These are phyloP conservation scores for Magnolia changhungtana DNA, from an alignment of 164 flowering plant genomes.

Conservation along the genomic window DNA sequence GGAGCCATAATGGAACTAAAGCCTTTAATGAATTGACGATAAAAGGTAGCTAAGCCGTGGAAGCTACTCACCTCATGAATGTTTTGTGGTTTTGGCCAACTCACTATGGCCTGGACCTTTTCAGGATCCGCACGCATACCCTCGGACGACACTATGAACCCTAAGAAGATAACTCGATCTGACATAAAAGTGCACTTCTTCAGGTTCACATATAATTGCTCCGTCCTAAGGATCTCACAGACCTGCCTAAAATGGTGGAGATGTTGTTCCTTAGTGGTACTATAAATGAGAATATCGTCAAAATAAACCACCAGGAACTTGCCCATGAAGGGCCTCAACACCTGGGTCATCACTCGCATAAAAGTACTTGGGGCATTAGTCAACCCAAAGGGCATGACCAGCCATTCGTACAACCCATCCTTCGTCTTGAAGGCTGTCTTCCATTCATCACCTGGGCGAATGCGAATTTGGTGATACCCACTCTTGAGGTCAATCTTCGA, in stretches of 20 bases:
- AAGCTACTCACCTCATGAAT: too few species aligned
- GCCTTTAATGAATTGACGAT: too few species aligned
- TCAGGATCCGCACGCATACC: too few species aligned
- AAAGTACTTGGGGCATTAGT: constrained; percentile 2
- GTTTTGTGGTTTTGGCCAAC: too few species aligned
- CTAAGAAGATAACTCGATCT: background rate
- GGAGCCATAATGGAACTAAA: too few species aligned
- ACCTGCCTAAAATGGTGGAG: background rate
- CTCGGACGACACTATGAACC: too few species aligned
- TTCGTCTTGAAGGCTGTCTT: constrained; percentile 2
- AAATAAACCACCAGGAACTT: background rate
- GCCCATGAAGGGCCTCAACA: constrained; percentile 9
- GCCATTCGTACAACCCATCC: background rate
- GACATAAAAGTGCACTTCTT: background rate
- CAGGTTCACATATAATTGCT: background rate
- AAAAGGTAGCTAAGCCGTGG: too few species aligned
- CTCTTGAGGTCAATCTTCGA: background rate
- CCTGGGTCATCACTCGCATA: constrained; percentile 2
- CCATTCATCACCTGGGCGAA: constrained; percentile 5
- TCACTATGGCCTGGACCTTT: too few species aligned
- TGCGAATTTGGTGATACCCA: constrained; percentile 5
- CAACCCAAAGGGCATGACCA: background rate
- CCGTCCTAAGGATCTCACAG: background rate
- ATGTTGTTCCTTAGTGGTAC: background rate
- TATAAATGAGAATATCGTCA: constrained; percentile 5